Evolutionary conservation across 495 filamentous ascomycete species (phyloP).

Genomic region (Tuber magnatum): DNA sequence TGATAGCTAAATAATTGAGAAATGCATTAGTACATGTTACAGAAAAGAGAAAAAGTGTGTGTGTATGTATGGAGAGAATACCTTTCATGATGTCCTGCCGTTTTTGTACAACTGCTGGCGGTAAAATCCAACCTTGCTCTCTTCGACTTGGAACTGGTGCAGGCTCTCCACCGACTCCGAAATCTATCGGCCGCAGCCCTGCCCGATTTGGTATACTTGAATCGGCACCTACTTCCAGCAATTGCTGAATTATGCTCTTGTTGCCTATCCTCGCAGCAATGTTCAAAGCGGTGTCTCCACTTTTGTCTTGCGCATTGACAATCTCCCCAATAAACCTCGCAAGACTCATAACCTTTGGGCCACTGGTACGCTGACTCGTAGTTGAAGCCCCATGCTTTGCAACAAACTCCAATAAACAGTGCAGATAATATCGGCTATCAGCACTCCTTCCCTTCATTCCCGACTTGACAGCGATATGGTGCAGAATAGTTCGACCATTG

Average conservation of each 20-base stretch:
- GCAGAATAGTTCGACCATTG: constrained; percentile 81
- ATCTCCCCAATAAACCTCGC: constrained; percentile 91
- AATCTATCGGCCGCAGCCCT: constrained; percentile 77
- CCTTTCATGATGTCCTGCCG: constrained; percentile 58
- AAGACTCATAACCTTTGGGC: constrained; percentile 62
- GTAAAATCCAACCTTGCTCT: constrained; percentile 37
- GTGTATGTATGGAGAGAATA: constrained; percentile 37
- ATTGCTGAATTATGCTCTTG: constrained; percentile 79
- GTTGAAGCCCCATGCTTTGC: constrained; percentile 69
- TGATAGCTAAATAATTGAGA: constrained; percentile 51
- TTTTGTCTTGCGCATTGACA: constrained; percentile 84
- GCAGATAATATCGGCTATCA: constrained; percentile 85
- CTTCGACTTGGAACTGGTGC: constrained; percentile 41
- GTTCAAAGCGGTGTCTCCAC: constrained; percentile 90
- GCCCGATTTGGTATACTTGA: constrained; percentile 80
- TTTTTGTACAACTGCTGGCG: constrained; percentile 38
- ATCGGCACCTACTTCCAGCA: constrained; percentile 88
- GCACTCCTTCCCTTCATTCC: constrained; percentile 80
- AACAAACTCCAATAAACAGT: constrained; percentile 86
- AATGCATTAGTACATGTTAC: constrained; percentile 1
- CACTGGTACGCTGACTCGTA: constrained; percentile 50
- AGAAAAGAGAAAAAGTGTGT: not conserved
- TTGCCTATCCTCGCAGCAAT: constrained; percentile 87
- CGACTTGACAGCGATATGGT: constrained; percentile 91
- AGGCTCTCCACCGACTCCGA: constrained; percentile 75